Conservation (phyloP, 2,329 filamentous ascomycete species). For the Claviceps spartinae region DNA sequence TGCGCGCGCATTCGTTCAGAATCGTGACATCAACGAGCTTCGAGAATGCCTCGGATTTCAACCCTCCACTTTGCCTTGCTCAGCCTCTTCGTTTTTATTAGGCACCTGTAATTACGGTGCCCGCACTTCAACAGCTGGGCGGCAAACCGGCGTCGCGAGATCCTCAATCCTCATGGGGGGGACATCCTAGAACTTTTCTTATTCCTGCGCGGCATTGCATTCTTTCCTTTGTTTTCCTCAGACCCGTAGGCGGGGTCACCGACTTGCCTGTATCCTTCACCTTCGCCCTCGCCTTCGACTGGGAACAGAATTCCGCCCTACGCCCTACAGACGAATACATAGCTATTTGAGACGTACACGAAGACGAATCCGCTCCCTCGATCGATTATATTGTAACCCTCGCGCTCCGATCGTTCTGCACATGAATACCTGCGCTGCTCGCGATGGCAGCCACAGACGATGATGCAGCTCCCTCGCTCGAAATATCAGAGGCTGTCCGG, state of each 20-base stretch:
- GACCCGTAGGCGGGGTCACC: background rate
- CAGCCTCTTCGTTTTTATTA: no score
- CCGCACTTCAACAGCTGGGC: no score
- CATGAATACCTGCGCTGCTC: background rate
- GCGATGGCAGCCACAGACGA: conserved; percentile 2
- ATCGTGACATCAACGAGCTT: no score
- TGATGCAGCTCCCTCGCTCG: conserved; percentile 6
- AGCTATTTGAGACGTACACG: background rate
- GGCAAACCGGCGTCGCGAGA: no score
- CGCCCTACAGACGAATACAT: background rate
- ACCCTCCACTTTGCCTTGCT: no score
- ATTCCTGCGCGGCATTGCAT: no score
- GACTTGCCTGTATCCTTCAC: background rate
- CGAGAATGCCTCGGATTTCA: no score
- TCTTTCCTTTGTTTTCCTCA: no score
- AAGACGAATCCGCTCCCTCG: background rate
- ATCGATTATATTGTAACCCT: background rate
- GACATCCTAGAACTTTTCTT: no score
- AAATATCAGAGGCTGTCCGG: conserved; percentile 8
- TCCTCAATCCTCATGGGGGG: no score
- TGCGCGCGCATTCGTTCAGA: no score
- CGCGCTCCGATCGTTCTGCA: background rate
- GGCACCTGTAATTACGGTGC: no score
- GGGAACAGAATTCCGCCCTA: background rate
- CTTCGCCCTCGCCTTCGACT: background rate